A percentile compares a stretch with the other conserved stretches of the same genome.
phyloP scores from a whole-genome alignment of 352 stramenopile genomes.

The Discostella stelligera region DNA sequence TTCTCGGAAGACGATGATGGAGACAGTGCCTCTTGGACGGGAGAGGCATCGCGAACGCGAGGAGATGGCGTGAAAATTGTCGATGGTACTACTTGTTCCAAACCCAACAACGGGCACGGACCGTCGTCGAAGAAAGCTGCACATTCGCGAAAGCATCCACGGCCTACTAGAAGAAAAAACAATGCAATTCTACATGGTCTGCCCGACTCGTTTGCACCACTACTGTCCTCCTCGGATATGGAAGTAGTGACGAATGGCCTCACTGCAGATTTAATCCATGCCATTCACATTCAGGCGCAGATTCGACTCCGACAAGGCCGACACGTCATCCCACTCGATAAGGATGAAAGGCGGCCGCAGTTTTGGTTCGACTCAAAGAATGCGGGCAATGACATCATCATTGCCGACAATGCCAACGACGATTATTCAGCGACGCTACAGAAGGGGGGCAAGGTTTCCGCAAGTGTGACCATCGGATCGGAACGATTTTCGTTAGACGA shows the following conservation, averaged over 20 bases:
- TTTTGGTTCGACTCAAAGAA: constrained; percentile 66
- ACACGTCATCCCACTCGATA: constrained; percentile 78
- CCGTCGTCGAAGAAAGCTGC: constrained; percentile 9
- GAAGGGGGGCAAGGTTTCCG: constrained; percentile 63
- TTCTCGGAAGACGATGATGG: constrained; percentile 31
- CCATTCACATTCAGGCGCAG: constrained; percentile 57
- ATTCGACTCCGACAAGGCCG: constrained; percentile 61
- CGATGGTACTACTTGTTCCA: background rate
- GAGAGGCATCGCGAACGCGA: constrained; percentile 10
- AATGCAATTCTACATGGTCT: constrained; percentile 48
- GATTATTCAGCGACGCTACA: background rate
- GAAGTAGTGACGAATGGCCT: constrained; percentile 66
- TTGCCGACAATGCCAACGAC: constrained; percentile 5
- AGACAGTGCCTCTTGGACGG: constrained; percentile 7
- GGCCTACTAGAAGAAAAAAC: background rate
- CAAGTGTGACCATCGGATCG: constrained; percentile 55
- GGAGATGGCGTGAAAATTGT: background rate
- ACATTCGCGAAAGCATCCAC: background rate
- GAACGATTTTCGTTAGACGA: constrained; percentile 62
- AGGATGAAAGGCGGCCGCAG: constrained; percentile 68
- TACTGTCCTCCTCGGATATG: constrained; percentile 77
- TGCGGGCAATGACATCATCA: constrained; percentile 10
- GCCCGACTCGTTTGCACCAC: constrained; percentile 79
- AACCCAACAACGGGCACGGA: constrained; percentile 1
- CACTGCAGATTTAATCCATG: constrained; percentile 80